Base-by-base conservation (phyloP, 2,329 filamentous ascomycete genomes). In the Verticillium dahliae region DNA sequence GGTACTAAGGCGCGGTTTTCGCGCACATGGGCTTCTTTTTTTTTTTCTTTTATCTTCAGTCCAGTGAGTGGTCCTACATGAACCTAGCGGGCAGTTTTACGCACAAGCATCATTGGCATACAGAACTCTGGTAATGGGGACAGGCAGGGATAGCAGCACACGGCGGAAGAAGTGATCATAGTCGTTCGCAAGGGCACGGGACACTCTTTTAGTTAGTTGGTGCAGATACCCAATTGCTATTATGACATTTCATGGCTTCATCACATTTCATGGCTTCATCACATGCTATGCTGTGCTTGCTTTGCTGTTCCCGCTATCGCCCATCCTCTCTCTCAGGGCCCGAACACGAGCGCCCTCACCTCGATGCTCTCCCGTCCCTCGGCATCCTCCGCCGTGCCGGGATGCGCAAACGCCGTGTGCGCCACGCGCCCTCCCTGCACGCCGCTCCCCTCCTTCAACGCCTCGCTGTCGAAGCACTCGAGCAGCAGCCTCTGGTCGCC, bases 331-430 rank as follows among this genome's bases (percentile, higher is more conserved):
- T 31, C 27, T 31, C 65, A 83, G 14, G 81, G 78, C 0, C 89
- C 90, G 80, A 97, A 96, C 0, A 97, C 90, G 73, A 97, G 79
- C 39, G 90, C 87, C 68, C 93, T 83, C 15, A 97, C 90, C 75
- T 97, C 93, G 71, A 97, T 96, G 72, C 92, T 96, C 79, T 96
- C 90, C 66, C 92, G 82, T 0, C 84, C 84, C 65, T 87, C 85
- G 4, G 90, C 91, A 56, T 88, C 89, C 18, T 81, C 76, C 2
- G 86, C 84, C 1, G 90, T 91, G 63, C 88, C 79, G 1, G 90
- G 88, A 72, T 97, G 90, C 45, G 82, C 78, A 74, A 97, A 97
- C 0, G 92, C 92, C 10, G 88, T 88, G 75, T 96, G 91, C 14
- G 91, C 87, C 57, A 85, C 76, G 58, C 84, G 73, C 0, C 85